These are phyloP conservation scores for Nicotiana tabacum DNA, from an alignment of 257 asterid species.

Conservation along the genomic window DNA sequence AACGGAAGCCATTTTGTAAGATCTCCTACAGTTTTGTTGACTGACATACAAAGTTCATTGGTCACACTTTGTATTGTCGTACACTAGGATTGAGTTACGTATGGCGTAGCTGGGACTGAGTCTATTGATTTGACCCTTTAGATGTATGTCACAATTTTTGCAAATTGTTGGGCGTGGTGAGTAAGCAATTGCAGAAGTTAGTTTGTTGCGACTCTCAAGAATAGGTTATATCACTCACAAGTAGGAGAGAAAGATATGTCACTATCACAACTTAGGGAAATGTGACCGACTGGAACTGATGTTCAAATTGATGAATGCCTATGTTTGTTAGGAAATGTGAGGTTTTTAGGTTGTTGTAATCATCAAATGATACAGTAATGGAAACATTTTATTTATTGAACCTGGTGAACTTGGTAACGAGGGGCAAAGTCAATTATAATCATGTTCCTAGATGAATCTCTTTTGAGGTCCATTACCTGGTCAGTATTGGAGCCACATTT, in stretches of 20 bases:
- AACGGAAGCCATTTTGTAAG: neutral
- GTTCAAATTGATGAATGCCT: neutral
- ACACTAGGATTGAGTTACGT: neutral
- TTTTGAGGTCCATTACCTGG: neutral
- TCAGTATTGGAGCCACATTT: neutral
- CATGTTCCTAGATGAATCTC: neutral
- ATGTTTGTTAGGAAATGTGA: neutral
- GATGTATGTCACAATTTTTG: neutral
- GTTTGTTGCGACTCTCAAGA: neutral
- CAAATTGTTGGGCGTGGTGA: neutral
- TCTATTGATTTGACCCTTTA: neutral
- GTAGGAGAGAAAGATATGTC: neutral
- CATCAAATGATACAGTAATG: neutral
- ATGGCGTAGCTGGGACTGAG: neutral
- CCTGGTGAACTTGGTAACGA: conserved; percentile 3
- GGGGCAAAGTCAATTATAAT: neutral
- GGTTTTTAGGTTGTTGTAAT: neutral
- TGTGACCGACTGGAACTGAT: neutral
- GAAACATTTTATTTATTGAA: neutral
- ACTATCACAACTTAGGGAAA: neutral
- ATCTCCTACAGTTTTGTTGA: neutral
- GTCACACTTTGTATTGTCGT: neutral
- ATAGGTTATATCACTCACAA: conserved; percentile 6
- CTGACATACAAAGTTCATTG: neutral
- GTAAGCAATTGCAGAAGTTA: neutral